Evolutionary conservation across 257 asterid species (phyloP).

Genomic region (Nicotiana benthamiana): DNA sequence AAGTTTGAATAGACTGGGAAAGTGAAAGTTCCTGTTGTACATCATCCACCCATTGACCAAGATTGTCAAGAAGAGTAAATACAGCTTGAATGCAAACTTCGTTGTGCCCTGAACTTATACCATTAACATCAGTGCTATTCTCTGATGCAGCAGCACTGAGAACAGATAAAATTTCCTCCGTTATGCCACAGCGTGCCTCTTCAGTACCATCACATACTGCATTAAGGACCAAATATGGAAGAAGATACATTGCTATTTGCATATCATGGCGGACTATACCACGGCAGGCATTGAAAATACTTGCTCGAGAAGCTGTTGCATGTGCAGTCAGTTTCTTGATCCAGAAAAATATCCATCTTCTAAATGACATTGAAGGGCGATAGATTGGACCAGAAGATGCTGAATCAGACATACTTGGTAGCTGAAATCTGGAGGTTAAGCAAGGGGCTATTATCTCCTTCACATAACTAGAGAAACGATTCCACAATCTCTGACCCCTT

Average conservation of each 20-base stretch:
- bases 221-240: constrained; percentile 85
- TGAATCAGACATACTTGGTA: constrained; percentile 57
- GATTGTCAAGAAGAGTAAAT: constrained; percentile 90
- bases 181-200: constrained; percentile 83
- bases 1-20: constrained; percentile 63
- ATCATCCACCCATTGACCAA: constrained; percentile 99
- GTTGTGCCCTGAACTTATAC: constrained; percentile 61
- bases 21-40: constrained; percentile 83
- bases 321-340: constrained; percentile 72
- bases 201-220: constrained; percentile 86
- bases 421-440: constrained; percentile 78
- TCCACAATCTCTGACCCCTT: constrained; percentile 92
- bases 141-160: constrained; percentile 75
- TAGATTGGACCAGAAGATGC: constrained; percentile 79
- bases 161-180: constrained; percentile 80
- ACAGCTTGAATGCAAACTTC: constrained; percentile 98
- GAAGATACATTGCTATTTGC: constrained; percentile 93
- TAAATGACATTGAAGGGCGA: constrained; percentile 76
- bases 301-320: constrained; percentile 80
- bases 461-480: constrained; percentile 81
- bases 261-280: constrained; percentile 95
- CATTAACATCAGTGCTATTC: constrained; percentile 39
- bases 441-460: constrained; percentile 99
- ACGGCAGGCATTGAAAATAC: constrained; percentile 88
- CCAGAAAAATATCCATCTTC: constrained; percentile 85